Conservation (phyloP, 805 yeast genomes). For the Saccharomycopsis vini region DNA sequence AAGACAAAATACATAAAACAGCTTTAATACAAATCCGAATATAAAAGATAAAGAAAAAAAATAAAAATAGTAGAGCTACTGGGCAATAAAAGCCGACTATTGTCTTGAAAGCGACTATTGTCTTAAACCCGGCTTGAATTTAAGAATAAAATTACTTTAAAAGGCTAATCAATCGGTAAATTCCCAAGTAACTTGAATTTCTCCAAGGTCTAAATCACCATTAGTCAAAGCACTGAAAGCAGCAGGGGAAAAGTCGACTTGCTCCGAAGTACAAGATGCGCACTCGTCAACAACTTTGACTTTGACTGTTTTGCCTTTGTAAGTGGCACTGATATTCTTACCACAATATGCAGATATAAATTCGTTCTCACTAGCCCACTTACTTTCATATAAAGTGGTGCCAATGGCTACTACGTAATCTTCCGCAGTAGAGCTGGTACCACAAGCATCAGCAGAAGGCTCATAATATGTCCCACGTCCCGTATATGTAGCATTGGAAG, state of each 20-base stretch:
- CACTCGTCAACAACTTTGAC: slow-evolving; percentile 54
- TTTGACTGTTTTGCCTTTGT: slow-evolving; percentile 41
- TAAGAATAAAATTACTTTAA: too few relatives aligned
- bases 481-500: slow-evolving; percentile 16
- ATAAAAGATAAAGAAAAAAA: too few relatives aligned
- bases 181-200: slow-evolving; percentile 48
- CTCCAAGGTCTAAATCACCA: slow-evolving; percentile 46
- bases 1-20: too few relatives aligned
- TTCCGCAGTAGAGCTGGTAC: slow-evolving; percentile 33
- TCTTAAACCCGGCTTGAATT: too few relatives aligned
- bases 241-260: slow-evolving; percentile 52
- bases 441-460: slow-evolving; percentile 45
- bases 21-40: too few relatives aligned
- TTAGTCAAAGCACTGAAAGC: slow-evolving; percentile 44
- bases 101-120: too few relatives aligned
- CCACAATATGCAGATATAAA: slow-evolving; percentile 40
- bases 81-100: too few relatives aligned
- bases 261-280: slow-evolving; percentile 41
- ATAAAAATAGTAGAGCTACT: too few relatives aligned
- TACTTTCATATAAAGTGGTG: slow-evolving; percentile 33
- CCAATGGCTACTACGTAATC: slow-evolving; percentile 49
- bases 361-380: slow-evolving; percentile 33
- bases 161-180: too few relatives aligned
- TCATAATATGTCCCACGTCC: slow-evolving; percentile 38
- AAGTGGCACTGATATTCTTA: slow-evolving; percentile 37